Base-by-base conservation (phyloP, 306 rosid species). In the Cucumis cinereus region DNA sequence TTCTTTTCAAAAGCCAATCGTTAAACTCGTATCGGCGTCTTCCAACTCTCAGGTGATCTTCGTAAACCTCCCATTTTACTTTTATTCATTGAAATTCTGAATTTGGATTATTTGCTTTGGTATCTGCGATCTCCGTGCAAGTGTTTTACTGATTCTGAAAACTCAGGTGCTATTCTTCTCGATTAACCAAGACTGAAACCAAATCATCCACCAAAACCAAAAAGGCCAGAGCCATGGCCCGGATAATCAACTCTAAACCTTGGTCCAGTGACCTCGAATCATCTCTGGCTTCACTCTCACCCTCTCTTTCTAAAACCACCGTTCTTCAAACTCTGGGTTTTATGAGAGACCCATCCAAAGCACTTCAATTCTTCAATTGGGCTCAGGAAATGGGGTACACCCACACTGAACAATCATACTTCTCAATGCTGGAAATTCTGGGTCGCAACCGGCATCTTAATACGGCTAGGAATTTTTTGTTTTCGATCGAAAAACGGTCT, bases 311-410 rank as follows among this genome's bases (percentile, higher is more conserved):
- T 30, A 83, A 83, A 60, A 90, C 94, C 61, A 83, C 83, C 0
- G 87, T 90, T 59, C 81, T 85, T 74, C 92, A 89, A 73, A 89
- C 89, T 24, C 86, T 92, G 36, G 84, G 87, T 56, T 87, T 77
- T 20, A 78, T 90, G 53, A 80, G 26, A 58, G 77, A 77, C 81
- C 84, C 93, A 12, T 61, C 80, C 61, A 85, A 86, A 52, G 92
- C 96, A 78, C 74, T 88, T 30, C 45, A 73, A 0, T 90, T 93
- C 78, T 93, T 93, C 84, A 84, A 84, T 24, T 90, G 92, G 95
- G 83, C 73, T 12, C 85, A 85, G 0, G 71, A 78, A 81, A 83
- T 24, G 80, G 96, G 98, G 40, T 89, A 84, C 76, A 54, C 88
- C 61, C 96, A 89, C 86, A 47, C 36, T 41, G 81, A 59, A 30